These are phyloP conservation scores for Plasmodium cynomolgi DNA, from an alignment of 169 alveolate species.

Conservation along the genomic window DNA sequence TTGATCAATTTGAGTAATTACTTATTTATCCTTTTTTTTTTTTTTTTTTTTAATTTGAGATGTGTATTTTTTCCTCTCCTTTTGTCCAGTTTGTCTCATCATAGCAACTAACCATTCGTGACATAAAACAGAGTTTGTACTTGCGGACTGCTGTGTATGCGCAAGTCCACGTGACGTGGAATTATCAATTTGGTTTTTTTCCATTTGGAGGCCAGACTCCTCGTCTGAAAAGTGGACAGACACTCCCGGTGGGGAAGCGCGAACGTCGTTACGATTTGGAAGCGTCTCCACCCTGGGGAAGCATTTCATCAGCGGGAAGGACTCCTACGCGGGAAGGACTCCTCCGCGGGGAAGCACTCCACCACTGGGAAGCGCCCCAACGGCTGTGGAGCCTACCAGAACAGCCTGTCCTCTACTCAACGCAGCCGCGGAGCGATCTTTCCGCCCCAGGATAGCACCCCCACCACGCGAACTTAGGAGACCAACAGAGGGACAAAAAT, in stretches of 20 bases:
- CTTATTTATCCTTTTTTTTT: background rate
- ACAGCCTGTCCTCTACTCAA: background rate
- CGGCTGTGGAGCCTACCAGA: background rate
- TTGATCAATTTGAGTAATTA: background rate
- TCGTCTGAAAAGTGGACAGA: background rate
- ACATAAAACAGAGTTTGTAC: background rate
- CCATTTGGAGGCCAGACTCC: background rate
- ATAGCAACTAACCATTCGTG: background rate
- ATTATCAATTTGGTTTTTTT: background rate
- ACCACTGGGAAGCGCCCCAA: background rate
- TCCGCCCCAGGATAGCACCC: background rate
- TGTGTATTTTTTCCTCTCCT: background rate
- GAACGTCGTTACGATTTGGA: background rate
- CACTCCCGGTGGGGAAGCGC: background rate
- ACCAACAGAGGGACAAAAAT: slow-evolving; percentile 24
- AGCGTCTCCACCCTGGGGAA: background rate
- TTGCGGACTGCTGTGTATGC: background rate
- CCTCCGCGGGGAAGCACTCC: background rate
- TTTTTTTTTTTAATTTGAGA: background rate
- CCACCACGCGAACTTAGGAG: background rate
- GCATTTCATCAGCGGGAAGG: background rate
- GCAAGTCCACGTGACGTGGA: background rate
- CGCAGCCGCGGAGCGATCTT: background rate
- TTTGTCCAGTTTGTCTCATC: background rate
- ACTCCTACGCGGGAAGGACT: too few species aligned